A percentile compares a stretch with the other conserved stretches of the same genome.
Evolutionary conservation across 208 protist species (phyloP).

Genomic region (Crithidia acanthocephali): DNA sequence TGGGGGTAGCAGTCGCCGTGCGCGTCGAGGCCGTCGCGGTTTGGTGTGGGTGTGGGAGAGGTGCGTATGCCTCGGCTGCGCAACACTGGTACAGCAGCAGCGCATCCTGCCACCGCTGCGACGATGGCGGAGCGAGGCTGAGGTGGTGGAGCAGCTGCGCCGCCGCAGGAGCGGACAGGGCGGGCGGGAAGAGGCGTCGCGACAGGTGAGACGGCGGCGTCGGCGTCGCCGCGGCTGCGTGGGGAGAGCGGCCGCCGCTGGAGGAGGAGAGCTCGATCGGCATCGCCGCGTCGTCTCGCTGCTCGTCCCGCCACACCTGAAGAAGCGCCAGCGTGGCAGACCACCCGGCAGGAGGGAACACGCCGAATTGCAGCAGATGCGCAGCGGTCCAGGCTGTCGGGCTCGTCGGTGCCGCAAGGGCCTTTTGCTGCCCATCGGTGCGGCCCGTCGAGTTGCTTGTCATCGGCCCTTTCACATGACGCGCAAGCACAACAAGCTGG

Average conservation of each 20-base stretch:
- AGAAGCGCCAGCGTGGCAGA: conserved; percentile 21
- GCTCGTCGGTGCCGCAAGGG: neutral
- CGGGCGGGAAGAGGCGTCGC: conserved; percentile 11
- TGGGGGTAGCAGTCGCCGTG: neutral
- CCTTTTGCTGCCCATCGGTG: neutral
- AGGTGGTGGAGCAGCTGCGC: conserved; percentile 33
- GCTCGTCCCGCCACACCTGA: conserved; percentile 15
- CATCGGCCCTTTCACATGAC: neutral
- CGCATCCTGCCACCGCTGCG: conserved; percentile 27
- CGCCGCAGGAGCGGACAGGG: conserved; percentile 20
- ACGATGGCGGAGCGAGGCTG: conserved; percentile 29
- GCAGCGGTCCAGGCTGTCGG: conserved; percentile 1
- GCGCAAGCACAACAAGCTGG: conserved; percentile 24
- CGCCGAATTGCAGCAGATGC: conserved; percentile 22
- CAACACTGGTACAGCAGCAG: conserved; percentile 28
- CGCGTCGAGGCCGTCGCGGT: neutral
- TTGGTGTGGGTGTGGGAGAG: neutral
- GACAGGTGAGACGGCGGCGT: neutral
- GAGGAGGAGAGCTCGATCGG: neutral
- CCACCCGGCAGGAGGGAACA: conserved; percentile 30
- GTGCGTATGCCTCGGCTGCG: conserved; percentile 9
- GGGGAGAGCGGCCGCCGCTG: neutral
- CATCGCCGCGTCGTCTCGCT: neutral
- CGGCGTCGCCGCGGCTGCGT: neutral
- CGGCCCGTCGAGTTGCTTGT: neutral